These are phyloP conservation scores for Acrocalymma vagum DNA, from an alignment of 2,329 filamentous ascomycete genomes.

Conservation along the genomic window DNA sequence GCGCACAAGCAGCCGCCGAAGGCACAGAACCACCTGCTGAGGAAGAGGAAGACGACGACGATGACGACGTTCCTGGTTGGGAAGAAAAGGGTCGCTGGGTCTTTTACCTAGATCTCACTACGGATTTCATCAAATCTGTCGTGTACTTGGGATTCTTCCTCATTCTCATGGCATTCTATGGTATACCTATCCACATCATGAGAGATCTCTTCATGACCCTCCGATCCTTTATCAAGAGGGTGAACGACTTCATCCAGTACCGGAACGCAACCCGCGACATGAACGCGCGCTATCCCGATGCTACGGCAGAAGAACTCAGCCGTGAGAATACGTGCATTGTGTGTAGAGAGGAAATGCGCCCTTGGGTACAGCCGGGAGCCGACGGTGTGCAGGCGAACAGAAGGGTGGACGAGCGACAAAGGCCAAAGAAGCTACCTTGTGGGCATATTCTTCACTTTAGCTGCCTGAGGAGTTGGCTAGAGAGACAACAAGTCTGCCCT, in stretches of 20 bases:
- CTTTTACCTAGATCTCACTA: constrained; percentile 84
- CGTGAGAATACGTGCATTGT: constrained; percentile 97
- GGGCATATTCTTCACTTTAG: constrained; percentile 94
- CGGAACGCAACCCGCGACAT: constrained; percentile 92
- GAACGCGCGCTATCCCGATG: constrained; percentile 89
- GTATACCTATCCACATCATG: constrained; percentile 95
- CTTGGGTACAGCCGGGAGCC: constrained; percentile 68
- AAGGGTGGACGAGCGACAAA: constrained; percentile 77
- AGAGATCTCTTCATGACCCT: constrained; percentile 94
- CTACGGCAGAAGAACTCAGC: constrained; percentile 82
- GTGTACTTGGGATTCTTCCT: constrained; percentile 93
- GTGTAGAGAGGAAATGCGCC: constrained; percentile 93
- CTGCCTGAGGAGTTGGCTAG: constrained; percentile 95
- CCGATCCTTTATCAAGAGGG: constrained; percentile 86
- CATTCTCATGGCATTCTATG: constrained; percentile 92
- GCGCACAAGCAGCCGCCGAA: constrained; percentile 60
- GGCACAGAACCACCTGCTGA: constrained; percentile 45
- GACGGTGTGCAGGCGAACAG: constrained; percentile 48
- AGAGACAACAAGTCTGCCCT: constrained; percentile 95
- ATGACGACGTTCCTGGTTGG: constrained; percentile 95
- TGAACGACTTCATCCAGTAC: constrained; percentile 89
- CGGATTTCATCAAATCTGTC: constrained; percentile 88
- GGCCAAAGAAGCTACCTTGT: constrained; percentile 95
- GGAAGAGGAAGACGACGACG: constrained; percentile 82
- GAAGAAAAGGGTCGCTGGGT: constrained; percentile 94